Conservation (phyloP, 306 rosid species). For the Vicia faba region DNA sequence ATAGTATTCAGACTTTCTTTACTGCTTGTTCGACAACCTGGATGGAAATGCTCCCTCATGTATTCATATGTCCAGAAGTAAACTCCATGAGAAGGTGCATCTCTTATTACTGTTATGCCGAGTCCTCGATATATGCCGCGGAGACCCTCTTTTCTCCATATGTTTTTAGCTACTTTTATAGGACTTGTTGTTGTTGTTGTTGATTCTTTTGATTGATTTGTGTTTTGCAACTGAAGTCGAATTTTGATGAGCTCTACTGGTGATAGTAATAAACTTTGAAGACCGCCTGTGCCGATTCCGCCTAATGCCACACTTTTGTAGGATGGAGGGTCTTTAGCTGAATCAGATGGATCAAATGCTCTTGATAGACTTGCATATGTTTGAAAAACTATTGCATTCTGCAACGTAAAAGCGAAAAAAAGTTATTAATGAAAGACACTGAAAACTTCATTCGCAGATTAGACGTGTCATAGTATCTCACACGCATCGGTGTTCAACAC, state of each 20-base stretch:
- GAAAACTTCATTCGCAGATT: not conserved
- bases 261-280: conserved; percentile 64
- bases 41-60: conserved; percentile 77
- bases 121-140: conserved; percentile 71
- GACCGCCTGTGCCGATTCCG: conserved; percentile 72
- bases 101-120: conserved; percentile 63
- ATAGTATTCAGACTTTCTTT: conserved; percentile 66
- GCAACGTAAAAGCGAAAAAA: conserved; percentile 31
- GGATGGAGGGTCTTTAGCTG: conserved; percentile 64
- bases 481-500: too few species aligned
- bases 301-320: conserved; percentile 72
- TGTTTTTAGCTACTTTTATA: conserved; percentile 47
- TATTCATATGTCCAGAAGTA: conserved; percentile 82
- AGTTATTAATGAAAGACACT: not conserved
- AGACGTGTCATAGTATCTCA: too few species aligned
- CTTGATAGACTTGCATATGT: conserved; percentile 70
- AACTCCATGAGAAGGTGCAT: conserved; percentile 68
- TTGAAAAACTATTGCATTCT: conserved; percentile 91
- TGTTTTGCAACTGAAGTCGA: conserved; percentile 65
- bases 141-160: conserved; percentile 63
- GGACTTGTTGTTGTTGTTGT: conserved; percentile 50
- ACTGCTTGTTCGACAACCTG: conserved; percentile 67
- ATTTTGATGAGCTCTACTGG: conserved; percentile 81
- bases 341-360: conserved; percentile 49
- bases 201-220: conserved; percentile 28